Percentiles rank a stretch among this genome's conserved stretches.
Evolutionary conservation across 2,329 filamentous ascomycete genomes (phyloP).

Genomic region (Penicillium expansum): DNA sequence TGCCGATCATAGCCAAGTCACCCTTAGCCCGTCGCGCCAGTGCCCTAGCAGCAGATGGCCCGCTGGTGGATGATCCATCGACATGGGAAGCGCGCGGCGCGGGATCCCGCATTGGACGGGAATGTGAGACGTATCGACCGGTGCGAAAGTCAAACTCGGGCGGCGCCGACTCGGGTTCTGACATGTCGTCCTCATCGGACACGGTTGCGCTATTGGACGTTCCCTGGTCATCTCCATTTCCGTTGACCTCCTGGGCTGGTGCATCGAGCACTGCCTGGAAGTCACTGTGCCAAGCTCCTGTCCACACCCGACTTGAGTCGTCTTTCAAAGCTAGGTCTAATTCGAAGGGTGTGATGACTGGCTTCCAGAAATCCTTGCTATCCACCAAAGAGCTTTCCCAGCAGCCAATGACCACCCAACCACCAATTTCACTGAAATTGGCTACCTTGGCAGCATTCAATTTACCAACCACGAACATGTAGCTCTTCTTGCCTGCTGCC

Average conservation of each 20-base stretch:
- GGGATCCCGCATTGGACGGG: conserved; percentile 49
- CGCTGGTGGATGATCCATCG: conserved; percentile 25
- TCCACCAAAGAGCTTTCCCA: conserved; percentile 96
- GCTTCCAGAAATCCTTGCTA: conserved; percentile 81
- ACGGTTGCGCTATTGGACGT: conserved; percentile 26
- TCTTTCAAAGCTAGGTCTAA: conserved; percentile 71
- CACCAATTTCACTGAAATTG: conserved; percentile 92
- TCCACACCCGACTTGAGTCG: conserved; percentile 78
- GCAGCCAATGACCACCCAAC: conserved; percentile 96
- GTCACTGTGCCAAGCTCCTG: conserved; percentile 82
- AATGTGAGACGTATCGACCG: conserved; percentile 75
- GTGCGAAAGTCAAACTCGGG: conserved; percentile 93
- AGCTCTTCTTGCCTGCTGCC: conserved; percentile 85
- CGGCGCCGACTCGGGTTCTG: conserved; percentile 65
- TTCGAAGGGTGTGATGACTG: conserved; percentile 94
- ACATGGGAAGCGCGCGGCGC: conserved; percentile 30
- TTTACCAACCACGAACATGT: conserved; percentile 95
- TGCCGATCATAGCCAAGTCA: conserved; percentile 77
- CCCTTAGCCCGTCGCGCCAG: conserved; percentile 65
- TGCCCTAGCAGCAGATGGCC: conserved; percentile 40
- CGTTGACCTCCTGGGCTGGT: conserved; percentile 18
- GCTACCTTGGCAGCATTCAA: conserved; percentile 93
- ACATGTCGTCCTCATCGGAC: conserved; percentile 59
- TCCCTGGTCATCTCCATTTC: conserved; percentile 25
- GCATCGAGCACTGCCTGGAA: conserved; percentile 66